Evolutionary conservation across 2,329 filamentous ascomycete species (phyloP), one percentile per base, ranked within the genome.

Genomic region (Trichophyton mentagrophytes): DNA sequence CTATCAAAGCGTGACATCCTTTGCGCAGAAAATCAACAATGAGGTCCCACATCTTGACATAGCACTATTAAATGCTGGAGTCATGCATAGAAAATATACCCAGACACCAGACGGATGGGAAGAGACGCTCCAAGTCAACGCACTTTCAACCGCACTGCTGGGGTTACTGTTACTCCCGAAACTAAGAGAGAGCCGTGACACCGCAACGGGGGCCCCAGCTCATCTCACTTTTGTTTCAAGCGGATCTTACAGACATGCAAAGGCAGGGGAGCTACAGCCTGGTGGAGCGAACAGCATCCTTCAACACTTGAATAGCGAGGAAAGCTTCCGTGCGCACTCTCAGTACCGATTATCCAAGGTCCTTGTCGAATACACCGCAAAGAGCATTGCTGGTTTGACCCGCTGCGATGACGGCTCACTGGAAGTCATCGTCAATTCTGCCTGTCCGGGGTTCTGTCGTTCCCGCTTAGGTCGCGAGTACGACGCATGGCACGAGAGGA

Each of bases 61-160:
- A 17, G 77, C 71, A 1, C 64, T 80, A 1, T 67, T 80, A 1
- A 79, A 78, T 61, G 77, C 76, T 0, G 77, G 77, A n/a, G 58
- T 77, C 3, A 73, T 73, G 63, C 72, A 73, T 53, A 67, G 71
- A 13, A 66, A 70, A 22, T 78, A 74, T 63, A 64, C 61, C 2
- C 61, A 66, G 0, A 74, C 73, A 0, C 57, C 69, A 1, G 76
- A 78, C 36, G 79, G 77, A 4, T 82, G 75, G 72, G 80, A 82
- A 61, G 71, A 77, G 59, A 79, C 75, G 1, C 64, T 85, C 9
- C 82, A 85, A 67, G 79, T 84, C 64, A 85, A 85, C 66, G 74
- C 78, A 1, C 70, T 85, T 1, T 82, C 81, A 1, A 85, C 81
- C 0, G 74, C 77, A 5, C 72, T 84, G 0, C 70, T 86, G 5